Base-by-base conservation (phyloP, 1,284 basidiomycete genomes). In the Cutaneotrichosporon daszewskae region DNA sequence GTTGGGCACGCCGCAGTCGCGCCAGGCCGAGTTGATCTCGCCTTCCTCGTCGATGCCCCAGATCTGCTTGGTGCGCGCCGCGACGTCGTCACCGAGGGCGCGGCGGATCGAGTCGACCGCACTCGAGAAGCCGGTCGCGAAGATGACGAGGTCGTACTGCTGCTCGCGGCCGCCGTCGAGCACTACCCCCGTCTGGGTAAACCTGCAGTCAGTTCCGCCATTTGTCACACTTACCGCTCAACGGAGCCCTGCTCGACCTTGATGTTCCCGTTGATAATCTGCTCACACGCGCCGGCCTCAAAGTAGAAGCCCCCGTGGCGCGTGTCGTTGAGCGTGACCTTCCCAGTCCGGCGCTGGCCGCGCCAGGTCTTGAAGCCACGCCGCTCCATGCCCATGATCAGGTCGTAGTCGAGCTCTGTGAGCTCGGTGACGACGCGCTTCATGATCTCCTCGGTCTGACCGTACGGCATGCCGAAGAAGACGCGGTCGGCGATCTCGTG, bases 91-190 rank as follows among this genome's bases (percentile, higher is more conserved):
- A 0, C 75, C 75, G 17, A 77, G 52, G 5, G 55, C 56, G 13
- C 10, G 17, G 24, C 43, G 28, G 29, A 80, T 66, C 12, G 75
- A 72, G 23, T 65, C 60, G 35, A 59, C 52, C 6, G 57, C 54
- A 51, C 53, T 54, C 24, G 49, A 49, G 44, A 58, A 82, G 75
- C 81, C 81, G 8, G 80, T 83, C 3, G 80, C 79, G 61, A 80
- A 79, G 14, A 87, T 54, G 22, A 87, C 75, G 8, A 83, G 75
- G 59, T 87, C 84, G 12, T 79, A 82, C 10, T 78, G 66, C 23
- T 82, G 55, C 49, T 77, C 77, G 7, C 58, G 45, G 2, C 41
- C 57, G 10, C 53, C 59, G 19, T 14, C 26, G 10, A 61, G 48
- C 4, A 60, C 27, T 33, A 60, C 57, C 32, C 43, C 49, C 46